Conservation (phyloP, 768 basidiomycete species). For the Tephrocybe rancida region DNA sequence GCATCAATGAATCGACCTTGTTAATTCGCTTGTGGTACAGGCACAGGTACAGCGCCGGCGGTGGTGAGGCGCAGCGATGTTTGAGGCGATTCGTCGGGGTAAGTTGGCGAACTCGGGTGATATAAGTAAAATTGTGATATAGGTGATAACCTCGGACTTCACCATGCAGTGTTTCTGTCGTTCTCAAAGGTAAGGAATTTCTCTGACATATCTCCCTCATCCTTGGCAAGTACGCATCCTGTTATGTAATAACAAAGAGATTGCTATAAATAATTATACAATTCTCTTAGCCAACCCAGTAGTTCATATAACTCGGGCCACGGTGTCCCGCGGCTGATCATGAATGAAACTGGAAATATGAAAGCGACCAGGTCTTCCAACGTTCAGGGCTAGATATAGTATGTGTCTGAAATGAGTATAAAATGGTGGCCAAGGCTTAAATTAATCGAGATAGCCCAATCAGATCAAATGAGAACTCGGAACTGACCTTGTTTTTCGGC, state of each 20-base stretch:
- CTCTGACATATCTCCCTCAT: no score
- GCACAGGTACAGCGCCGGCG: slow-evolving; percentile 19
- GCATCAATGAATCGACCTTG: slow-evolving; percentile 11
- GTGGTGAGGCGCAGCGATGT: slow-evolving; percentile 1
- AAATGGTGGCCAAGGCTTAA: background rate
- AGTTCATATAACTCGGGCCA: slow-evolving; percentile 1
- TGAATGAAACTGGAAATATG: slow-evolving; percentile 7
- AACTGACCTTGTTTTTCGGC: background rate
- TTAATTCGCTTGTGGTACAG: slow-evolving; percentile 18
- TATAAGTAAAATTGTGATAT: slow-evolving; percentile 3
- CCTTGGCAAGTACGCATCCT: no score
- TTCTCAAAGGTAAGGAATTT: no score
- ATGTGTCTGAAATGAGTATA: background rate
- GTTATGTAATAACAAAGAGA: no score
- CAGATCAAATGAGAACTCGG: background rate
- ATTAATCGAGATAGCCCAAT: background rate
- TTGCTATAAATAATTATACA: no score
- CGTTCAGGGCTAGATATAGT: background rate
- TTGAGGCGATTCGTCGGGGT: slow-evolving; percentile 7
- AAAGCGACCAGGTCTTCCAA: background rate
- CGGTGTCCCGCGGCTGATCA: slow-evolving; percentile 7
- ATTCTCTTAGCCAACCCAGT: no score
- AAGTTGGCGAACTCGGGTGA: background rate
- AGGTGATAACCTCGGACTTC: slow-evolving; percentile 6
- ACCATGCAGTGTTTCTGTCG: background rate